Conservation (phyloP, 2,329 filamentous ascomycete genomes). For the Neopestalotiopsis sp. region DNA sequence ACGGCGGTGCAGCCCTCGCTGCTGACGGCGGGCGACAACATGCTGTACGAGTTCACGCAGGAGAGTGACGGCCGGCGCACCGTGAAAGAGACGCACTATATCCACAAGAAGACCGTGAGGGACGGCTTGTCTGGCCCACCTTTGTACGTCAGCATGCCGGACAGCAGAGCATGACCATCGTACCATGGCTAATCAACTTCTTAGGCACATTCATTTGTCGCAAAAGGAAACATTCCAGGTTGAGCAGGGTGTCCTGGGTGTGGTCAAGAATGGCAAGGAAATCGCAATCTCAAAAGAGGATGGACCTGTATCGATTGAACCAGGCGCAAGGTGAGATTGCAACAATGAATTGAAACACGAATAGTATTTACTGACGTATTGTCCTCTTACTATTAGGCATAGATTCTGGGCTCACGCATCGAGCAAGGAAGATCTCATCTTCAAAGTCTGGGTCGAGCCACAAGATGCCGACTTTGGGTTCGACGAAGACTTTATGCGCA, state of each 20-base stretch:
- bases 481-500: constrained; percentile 24
- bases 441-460: constrained; percentile 23
- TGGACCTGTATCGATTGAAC: constrained; percentile 18
- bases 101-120: constrained; percentile 21
- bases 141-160: constrained; percentile 18
- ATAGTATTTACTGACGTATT: neutral
- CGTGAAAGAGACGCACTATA: constrained; percentile 24
- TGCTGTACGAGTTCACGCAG: constrained; percentile 18
- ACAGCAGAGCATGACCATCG: too few species aligned
- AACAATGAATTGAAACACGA: too few species aligned
- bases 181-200: too few species aligned
- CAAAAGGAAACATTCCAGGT: constrained; percentile 27
- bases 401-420: constrained; percentile 25
- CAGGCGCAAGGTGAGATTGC: constrained; percentile 21
- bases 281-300: constrained; percentile 22
- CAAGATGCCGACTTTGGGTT: constrained; percentile 22
- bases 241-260: constrained; percentile 24
- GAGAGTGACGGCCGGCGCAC: constrained; percentile 17
- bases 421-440: constrained; percentile 22
- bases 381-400: constrained; percentile 18
- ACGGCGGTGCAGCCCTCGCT: constrained; percentile 12
- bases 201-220: constrained; percentile 25
- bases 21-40: constrained; percentile 14
- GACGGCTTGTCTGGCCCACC: constrained; percentile 24
- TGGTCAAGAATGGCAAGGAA: constrained; percentile 17